A percentile compares a stretch with the other conserved stretches of the same genome.
Evolutionary conservation across 768 basidiomycete genomes (phyloP).

Genomic region (Serpula lacrymans): DNA sequence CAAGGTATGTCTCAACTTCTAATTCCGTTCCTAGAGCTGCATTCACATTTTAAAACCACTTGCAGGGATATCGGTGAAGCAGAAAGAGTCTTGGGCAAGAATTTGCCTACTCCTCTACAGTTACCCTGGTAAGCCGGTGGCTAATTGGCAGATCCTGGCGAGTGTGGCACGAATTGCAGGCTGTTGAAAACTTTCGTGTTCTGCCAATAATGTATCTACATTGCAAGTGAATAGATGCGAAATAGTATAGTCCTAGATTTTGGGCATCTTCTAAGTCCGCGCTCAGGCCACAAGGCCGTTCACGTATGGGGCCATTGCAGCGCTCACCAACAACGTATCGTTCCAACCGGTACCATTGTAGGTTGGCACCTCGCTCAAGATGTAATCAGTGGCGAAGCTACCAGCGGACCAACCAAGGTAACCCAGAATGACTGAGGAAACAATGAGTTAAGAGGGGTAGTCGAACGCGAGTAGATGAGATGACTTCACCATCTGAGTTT

Average conservation of each 20-base stretch:
- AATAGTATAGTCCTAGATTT: no score
- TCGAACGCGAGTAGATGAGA: background rate
- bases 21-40: background rate
- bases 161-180: no score
- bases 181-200: no score
- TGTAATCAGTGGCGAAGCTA: constrained; percentile 40
- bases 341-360: constrained; percentile 29
- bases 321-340: constrained; percentile 36
- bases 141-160: no score
- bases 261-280: no score
- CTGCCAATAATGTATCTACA: no score
- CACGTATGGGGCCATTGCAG: constrained; percentile 17
- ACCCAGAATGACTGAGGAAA: constrained; percentile 42
- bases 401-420: constrained; percentile 61
- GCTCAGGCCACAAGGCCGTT: constrained; percentile 11
- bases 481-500: constrained; percentile 44
- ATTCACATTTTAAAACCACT: background rate
- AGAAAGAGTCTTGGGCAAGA: constrained; percentile 36
- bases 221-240: no score
- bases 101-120: constrained; percentile 36
- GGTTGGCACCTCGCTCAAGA: constrained; percentile 31
- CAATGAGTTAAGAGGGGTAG: background rate
- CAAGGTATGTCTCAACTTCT: constrained; percentile 20
- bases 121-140: constrained; percentile 38
- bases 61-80: constrained; percentile 43